A percentile compares a stretch with the other conserved stretches of the same genome.
phyloP scores from a whole-genome alignment of 2,329 filamentous ascomycete species.

The Aspergillus sp. region DNA sequence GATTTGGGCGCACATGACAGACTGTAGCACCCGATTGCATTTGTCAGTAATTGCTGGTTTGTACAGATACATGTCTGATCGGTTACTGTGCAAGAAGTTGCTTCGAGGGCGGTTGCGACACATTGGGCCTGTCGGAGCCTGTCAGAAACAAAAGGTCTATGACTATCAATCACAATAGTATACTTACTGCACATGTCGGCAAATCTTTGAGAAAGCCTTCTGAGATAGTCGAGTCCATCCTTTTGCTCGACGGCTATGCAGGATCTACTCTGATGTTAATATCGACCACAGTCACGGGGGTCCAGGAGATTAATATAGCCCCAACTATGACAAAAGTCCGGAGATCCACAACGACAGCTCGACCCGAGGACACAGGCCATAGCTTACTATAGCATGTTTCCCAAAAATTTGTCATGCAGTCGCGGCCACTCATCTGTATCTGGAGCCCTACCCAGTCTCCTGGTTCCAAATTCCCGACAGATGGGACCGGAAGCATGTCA shows the following conservation, averaged over 20 bases:
- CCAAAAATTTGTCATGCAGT: too few species aligned
- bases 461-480: too few species aligned
- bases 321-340: too few species aligned
- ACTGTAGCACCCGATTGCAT: constrained; percentile 8
- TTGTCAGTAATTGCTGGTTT: neutral
- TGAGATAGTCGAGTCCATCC: constrained; percentile 1
- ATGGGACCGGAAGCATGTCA: too few species aligned
- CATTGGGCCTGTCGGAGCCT: neutral
- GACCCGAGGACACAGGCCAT: too few species aligned
- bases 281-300: neutral
- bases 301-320: neutral
- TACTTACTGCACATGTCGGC: constrained; percentile 6
- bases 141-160: neutral
- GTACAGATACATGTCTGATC: constrained; percentile 6
- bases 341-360: too few species aligned
- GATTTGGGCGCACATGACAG: constrained; percentile 4
- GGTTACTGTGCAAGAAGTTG: neutral
- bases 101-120: neutral
- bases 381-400: too few species aligned
- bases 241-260: neutral
- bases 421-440: too few species aligned
- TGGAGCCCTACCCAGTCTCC: too few species aligned
- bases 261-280: neutral
- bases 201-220: neutral
- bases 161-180: neutral